These are phyloP conservation scores for Pachyrhizus erosus DNA, from an alignment of 306 rosid genomes.

Conservation along the genomic window DNA sequence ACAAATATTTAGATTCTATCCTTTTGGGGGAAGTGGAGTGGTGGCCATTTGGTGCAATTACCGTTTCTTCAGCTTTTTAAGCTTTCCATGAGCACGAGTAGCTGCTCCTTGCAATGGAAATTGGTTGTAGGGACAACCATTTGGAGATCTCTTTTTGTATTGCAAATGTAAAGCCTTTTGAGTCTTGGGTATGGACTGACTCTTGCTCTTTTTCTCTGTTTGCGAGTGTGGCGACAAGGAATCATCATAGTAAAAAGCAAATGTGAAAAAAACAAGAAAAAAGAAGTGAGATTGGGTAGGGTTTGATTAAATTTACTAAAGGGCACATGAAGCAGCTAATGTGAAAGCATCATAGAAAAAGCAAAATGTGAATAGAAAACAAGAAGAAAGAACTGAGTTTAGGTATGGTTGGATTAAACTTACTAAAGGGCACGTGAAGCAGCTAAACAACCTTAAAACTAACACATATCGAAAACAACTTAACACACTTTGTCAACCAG, in stretches of 20 bases:
- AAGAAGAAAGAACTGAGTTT: conserved; percentile 9
- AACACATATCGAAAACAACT: not conserved
- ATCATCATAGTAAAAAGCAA: conserved; percentile 22
- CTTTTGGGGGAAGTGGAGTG: conserved; percentile 29
- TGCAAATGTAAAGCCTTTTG: conserved; percentile 43
- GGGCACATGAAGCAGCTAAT: not conserved
- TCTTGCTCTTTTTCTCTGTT: not conserved
- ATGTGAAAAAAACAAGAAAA: conserved; percentile 12
- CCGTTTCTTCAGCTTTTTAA: conserved; percentile 26
- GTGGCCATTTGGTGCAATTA: conserved; percentile 32
- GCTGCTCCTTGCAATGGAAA: conserved; percentile 22
- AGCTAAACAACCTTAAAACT: not conserved
- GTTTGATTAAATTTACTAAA: conserved; percentile 26
- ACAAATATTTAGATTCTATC: conserved; percentile 33
- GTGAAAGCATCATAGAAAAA: conserved; percentile 5
- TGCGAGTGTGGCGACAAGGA: conserved; percentile 24
- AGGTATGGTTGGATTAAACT: not conserved
- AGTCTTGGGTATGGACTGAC: conserved; percentile 18
- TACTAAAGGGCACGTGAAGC: conserved; percentile 38
- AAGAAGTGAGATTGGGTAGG: conserved; percentile 46
- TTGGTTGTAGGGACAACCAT: conserved; percentile 42
- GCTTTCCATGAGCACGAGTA: conserved; percentile 53
- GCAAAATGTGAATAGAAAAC: conserved; percentile 2
- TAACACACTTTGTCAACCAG: not conserved
- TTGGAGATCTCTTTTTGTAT: conserved; percentile 37